These are phyloP conservation scores for Fonsecaea pugnacius DNA, from an alignment of 2,329 filamentous ascomycete species.

Conservation along the genomic window DNA sequence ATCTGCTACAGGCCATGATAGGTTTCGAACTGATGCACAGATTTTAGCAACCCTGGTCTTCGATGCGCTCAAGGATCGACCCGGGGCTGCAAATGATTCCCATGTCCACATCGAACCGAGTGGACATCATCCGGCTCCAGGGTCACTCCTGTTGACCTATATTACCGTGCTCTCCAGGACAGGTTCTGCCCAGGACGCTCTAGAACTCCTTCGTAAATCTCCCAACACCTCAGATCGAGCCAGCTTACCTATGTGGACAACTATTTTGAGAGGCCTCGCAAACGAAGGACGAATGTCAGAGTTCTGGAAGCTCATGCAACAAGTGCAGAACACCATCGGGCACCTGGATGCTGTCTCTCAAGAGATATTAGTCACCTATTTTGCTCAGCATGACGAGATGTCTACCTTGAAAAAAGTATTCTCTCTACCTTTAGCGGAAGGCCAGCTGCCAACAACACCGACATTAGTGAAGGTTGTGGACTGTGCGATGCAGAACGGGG, in stretches of 20 bases:
- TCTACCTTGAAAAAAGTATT: constrained; percentile 72
- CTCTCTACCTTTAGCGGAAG: constrained; percentile 55
- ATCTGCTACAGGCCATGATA: constrained; percentile 31
- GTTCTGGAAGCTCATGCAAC: constrained; percentile 34
- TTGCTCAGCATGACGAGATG: constrained; percentile 61
- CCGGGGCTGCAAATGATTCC: constrained; percentile 10
- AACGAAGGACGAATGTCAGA: constrained; percentile 53
- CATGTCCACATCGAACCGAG: constrained; percentile 8
- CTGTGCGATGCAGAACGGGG: constrained; percentile 64
- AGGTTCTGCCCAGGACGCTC: constrained; percentile 61
- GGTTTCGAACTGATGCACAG: constrained; percentile 33
- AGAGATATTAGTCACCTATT: constrained; percentile 64
- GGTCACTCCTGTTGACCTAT: constrained; percentile 44
- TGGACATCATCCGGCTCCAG: constrained; percentile 10
- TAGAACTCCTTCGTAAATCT: constrained; percentile 50
- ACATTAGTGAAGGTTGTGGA: constrained; percentile 62
- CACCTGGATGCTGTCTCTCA: constrained; percentile 49
- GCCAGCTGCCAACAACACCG: constrained; percentile 48
- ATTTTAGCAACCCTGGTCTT: constrained; percentile 33
- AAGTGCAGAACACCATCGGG: constrained; percentile 36
- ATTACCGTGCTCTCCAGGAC: constrained; percentile 59
- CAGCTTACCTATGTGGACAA: constrained; percentile 56
- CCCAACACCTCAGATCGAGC: constrained; percentile 43
- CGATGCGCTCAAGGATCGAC: constrained; percentile 28
- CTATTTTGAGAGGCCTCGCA: constrained; percentile 60